A percentile compares a stretch with the other conserved stretches of the same genome.
Conservation (phyloP, 2,329 filamentous ascomycete genomes). For the Xylariaceae sp. region DNA sequence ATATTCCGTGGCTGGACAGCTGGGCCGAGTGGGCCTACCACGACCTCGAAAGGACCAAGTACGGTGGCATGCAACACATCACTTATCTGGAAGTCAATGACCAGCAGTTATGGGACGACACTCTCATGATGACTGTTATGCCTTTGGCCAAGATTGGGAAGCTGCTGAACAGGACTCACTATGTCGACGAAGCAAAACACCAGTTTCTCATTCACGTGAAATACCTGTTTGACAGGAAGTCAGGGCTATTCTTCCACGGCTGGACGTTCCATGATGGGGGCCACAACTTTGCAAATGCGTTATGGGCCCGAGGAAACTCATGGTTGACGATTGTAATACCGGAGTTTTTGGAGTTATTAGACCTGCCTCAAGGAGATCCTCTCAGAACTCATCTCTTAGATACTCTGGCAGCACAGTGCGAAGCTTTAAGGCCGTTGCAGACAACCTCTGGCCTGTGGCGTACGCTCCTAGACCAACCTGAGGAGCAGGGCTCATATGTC, state of each 20-base stretch:
- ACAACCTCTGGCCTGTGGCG: slow-evolving; percentile 68
- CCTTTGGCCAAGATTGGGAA: slow-evolving; percentile 79
- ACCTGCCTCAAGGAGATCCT: slow-evolving; percentile 64
- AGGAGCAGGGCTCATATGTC: slow-evolving; percentile 69
- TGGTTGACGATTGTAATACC: slow-evolving; percentile 86
- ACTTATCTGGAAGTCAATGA: slow-evolving; percentile 73
- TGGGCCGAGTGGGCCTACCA: slow-evolving; percentile 86
- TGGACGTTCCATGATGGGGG: slow-evolving; percentile 75
- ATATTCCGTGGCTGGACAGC: slow-evolving; percentile 75
- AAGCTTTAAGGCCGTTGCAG: slow-evolving; percentile 65
- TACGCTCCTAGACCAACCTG: slow-evolving; percentile 70
- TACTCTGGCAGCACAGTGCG: slow-evolving; percentile 70
- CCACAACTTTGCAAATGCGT: slow-evolving; percentile 61
- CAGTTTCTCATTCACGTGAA: slow-evolving; percentile 80
- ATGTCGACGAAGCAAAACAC: slow-evolving; percentile 75
- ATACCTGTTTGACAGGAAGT: slow-evolving; percentile 73
- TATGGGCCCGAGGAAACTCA: slow-evolving; percentile 65
- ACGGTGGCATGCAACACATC: slow-evolving; percentile 74
- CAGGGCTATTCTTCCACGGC: slow-evolving; percentile 79
- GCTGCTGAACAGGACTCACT: slow-evolving; percentile 69
- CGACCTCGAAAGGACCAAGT: slow-evolving; percentile 71
- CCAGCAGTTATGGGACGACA: slow-evolving; percentile 83
- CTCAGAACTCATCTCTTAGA: slow-evolving; percentile 61
- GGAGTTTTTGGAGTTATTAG: slow-evolving; percentile 75
- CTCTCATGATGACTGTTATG: slow-evolving; percentile 85